phyloP scores from a whole-genome alignment of 208 protist species.

The Crithidia fasciculata region DNA sequence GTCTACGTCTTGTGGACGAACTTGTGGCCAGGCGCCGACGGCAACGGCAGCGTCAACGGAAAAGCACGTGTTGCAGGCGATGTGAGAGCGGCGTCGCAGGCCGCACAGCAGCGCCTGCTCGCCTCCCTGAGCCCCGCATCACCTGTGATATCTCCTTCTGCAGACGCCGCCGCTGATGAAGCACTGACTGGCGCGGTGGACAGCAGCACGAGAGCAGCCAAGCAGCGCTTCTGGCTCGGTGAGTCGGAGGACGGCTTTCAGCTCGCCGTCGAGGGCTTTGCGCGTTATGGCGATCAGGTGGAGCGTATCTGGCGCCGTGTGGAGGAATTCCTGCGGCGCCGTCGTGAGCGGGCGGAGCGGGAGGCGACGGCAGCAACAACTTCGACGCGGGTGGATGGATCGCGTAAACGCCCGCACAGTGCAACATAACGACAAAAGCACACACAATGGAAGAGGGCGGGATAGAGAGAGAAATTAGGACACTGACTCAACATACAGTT shows the following conservation, averaged over 20 bases:
- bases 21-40: slow-evolving; percentile 4
- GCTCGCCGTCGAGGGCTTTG: slow-evolving; percentile 54
- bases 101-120: slow-evolving; percentile 23
- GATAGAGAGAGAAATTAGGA: too few relatives aligned
- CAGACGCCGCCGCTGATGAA: not conserved
- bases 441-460: too few relatives aligned
- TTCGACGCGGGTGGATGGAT: not conserved
- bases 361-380: slow-evolving; percentile 3
- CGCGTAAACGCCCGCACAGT: slow-evolving; percentile 16
- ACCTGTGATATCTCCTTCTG: slow-evolving; percentile 23
- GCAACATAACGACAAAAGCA: not conserved
- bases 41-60: not conserved
- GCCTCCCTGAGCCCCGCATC: slow-evolving; percentile 21
- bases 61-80: too few relatives aligned
- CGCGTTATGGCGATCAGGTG: slow-evolving; percentile 32
- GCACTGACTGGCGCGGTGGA: not conserved
- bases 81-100: not conserved
- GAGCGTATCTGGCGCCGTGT: slow-evolving; percentile 56
- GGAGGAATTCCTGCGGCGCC: slow-evolving; percentile 33
- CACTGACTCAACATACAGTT: too few relatives aligned
- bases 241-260: slow-evolving; percentile 64
- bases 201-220: not conserved
- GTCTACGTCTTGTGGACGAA: slow-evolving; percentile 64
- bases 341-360: slow-evolving; percentile 55
- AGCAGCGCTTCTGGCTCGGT: slow-evolving; percentile 68